Percentiles rank a stretch among this genome's conserved stretches.
These are phyloP conservation scores for Phlebiopsis flavidoalba DNA, from an alignment of 768 basidiomycete species.

Conservation along the genomic window DNA sequence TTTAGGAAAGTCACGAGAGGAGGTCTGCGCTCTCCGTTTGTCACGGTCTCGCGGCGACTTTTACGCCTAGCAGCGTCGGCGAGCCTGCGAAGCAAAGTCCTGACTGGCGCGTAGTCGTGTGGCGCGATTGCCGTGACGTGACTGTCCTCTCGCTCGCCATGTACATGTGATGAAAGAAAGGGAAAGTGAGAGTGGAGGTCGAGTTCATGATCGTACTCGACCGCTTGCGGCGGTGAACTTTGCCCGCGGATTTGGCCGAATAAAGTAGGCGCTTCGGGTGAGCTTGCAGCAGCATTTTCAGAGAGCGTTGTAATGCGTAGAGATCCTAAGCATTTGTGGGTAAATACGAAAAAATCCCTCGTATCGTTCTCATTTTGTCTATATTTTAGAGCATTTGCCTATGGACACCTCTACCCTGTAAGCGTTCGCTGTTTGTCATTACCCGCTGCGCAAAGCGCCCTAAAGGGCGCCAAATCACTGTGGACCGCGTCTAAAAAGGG, in stretches of 20 bases:
- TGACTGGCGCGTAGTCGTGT: conserved; percentile 58
- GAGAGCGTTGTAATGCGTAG: too few relatives aligned
- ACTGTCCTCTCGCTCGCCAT: conserved; percentile 57
- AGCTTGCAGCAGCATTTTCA: too few relatives aligned
- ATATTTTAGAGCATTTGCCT: too few relatives aligned
- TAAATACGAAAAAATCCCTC: too few relatives aligned
- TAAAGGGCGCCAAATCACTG: too few relatives aligned
- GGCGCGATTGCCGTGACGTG: conserved; percentile 54
- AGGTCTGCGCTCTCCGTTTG: conserved; percentile 75
- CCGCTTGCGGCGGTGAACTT: background rate
- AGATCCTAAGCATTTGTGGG: too few relatives aligned
- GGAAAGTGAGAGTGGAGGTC: conserved; percentile 8
- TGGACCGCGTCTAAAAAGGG: too few relatives aligned
- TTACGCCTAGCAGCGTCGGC: conserved; percentile 77
- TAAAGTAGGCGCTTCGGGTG: background rate
- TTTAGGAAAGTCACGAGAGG: conserved; percentile 85
- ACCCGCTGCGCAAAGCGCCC: too few relatives aligned
- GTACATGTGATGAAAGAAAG: conserved; percentile 37
- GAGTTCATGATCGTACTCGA: conserved; percentile 8
- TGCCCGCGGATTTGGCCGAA: conserved; percentile 8
- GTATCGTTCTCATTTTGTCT: too few relatives aligned
- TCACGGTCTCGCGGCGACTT: conserved; percentile 85
- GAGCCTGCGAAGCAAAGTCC: conserved; percentile 81
- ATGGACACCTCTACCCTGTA: too few relatives aligned
- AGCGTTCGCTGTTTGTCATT: too few relatives aligned